Conservation (phyloP, 2,329 filamentous ascomycete species). For the Claviceps spartinae region DNA sequence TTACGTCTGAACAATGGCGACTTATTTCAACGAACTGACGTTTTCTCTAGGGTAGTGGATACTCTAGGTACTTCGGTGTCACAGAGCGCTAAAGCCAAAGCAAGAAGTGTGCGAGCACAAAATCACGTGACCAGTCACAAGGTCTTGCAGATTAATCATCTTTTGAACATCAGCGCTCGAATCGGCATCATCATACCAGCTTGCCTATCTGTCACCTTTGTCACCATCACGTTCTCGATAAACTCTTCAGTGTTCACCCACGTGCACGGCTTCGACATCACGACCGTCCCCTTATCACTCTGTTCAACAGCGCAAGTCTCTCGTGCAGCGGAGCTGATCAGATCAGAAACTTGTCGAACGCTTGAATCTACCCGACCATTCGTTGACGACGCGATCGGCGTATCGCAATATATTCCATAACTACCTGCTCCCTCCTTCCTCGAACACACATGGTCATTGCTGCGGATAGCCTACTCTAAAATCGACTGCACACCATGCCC, state of each 20-base stretch:
- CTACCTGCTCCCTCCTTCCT: not conserved
- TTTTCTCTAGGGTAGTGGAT: not conserved
- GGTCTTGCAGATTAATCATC: not conserved
- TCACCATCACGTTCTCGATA: not conserved
- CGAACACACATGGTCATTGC: not conserved
- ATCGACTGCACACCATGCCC: slow-evolving; percentile 44
- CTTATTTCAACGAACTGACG: too few species aligned
- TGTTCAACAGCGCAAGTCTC: not conserved
- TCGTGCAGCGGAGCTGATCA: not conserved
- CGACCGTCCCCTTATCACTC: not conserved
- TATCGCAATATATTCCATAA: slow-evolving; percentile 2
- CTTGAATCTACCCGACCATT: not conserved
- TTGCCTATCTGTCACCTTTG: not conserved
- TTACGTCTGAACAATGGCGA: too few species aligned
- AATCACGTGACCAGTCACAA: not conserved
- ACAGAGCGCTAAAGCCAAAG: too few species aligned
- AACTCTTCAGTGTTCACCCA: too few species aligned
- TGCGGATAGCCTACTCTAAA: not conserved
- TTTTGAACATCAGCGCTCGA: not conserved
- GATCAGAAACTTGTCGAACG: slow-evolving; percentile 1
- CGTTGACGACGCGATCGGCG: slow-evolving; percentile 6
- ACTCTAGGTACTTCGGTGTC: too few species aligned
- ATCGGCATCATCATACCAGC: not conserved
- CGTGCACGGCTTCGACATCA: not conserved
- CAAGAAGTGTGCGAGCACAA: too few species aligned